Conservation (phyloP, 2,329 filamentous ascomycete species). For the Cladosporium sp. region DNA sequence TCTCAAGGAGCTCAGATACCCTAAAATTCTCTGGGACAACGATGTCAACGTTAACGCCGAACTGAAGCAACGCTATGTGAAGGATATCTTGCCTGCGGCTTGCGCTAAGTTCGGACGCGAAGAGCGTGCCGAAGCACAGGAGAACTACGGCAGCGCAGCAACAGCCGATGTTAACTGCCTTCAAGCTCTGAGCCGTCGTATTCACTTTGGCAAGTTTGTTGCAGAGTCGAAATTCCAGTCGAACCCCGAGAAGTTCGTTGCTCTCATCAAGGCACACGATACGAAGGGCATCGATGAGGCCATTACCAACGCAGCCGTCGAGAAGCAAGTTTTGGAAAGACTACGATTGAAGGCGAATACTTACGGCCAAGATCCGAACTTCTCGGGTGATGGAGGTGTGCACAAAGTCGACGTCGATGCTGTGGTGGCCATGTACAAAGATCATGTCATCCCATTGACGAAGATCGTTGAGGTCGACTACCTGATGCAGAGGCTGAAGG, state of each 20-base stretch:
- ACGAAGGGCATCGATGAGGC: slow-evolving; percentile 77
- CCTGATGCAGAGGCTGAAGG: slow-evolving; percentile 81
- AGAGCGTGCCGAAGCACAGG: slow-evolving; percentile 72
- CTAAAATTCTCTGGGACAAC: slow-evolving; percentile 80
- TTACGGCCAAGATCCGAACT: slow-evolving; percentile 83
- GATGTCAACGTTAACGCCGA: slow-evolving; percentile 83
- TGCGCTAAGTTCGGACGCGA: slow-evolving; percentile 73
- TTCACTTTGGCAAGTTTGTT: slow-evolving; percentile 98
- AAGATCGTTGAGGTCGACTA: slow-evolving; percentile 98
- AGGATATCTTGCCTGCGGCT: slow-evolving; percentile 75
- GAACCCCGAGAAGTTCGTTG: slow-evolving; percentile 74
- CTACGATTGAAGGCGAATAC: slow-evolving; percentile 84
- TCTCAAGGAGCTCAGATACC: slow-evolving; percentile 83
- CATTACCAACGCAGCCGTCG: slow-evolving; percentile 85
- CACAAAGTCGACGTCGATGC: slow-evolving; percentile 89
- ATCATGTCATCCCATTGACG: slow-evolving; percentile 94
- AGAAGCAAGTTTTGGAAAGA: slow-evolving; percentile 85
- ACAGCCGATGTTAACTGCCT: slow-evolving; percentile 87
- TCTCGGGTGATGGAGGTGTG: slow-evolving; percentile 38
- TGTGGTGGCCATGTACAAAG: slow-evolving; percentile 81
- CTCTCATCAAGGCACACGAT: slow-evolving; percentile 76
- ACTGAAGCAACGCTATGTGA: slow-evolving; percentile 81
- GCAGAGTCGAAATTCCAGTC: slow-evolving; percentile 91
- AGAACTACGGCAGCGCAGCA: slow-evolving; percentile 92
- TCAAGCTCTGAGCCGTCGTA: slow-evolving; percentile 82